Percentiles rank a stretch among this genome's conserved stretches.
These are phyloP conservation scores for Pseudomonodictys pantanalensis DNA, from an alignment of 495 filamentous ascomycete species.

Conservation along the genomic window DNA sequence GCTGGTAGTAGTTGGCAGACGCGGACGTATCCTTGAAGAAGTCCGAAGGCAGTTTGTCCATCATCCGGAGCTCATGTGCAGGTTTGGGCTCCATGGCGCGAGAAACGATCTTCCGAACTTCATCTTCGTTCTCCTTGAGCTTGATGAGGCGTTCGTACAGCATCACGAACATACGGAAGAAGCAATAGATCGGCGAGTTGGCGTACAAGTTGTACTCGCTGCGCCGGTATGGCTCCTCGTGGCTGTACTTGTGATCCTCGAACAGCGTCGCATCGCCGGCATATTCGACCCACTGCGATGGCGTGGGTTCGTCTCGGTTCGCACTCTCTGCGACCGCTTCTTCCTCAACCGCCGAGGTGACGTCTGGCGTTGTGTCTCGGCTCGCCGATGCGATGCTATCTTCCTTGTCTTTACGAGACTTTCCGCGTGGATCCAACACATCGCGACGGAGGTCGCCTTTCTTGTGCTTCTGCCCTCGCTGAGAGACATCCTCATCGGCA, in stretches of 20 bases:
- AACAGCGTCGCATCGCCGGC: slow-evolving; percentile 52
- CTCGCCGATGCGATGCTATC: slow-evolving; percentile 69
- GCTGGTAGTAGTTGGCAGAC: slow-evolving; percentile 65
- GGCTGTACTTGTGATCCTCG: slow-evolving; percentile 58
- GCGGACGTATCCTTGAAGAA: slow-evolving; percentile 69
- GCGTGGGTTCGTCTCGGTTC: slow-evolving; percentile 29
- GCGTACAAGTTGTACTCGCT: slow-evolving; percentile 80
- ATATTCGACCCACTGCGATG: slow-evolving; percentile 60
- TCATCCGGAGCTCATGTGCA: slow-evolving; percentile 72
- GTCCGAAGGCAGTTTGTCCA: slow-evolving; percentile 73
- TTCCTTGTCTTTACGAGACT: slow-evolving; percentile 64
- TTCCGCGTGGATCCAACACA: slow-evolving; percentile 74
- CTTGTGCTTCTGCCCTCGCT: slow-evolving; percentile 60
- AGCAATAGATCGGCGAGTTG: slow-evolving; percentile 85
- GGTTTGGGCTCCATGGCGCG: slow-evolving; percentile 69
- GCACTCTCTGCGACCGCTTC: slow-evolving; percentile 46
- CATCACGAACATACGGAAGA: slow-evolving; percentile 86
- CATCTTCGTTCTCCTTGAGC: slow-evolving; percentile 72
- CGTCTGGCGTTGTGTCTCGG: slow-evolving; percentile 82
- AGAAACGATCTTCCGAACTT: slow-evolving; percentile 68
- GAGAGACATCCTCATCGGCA: slow-evolving; percentile 51
- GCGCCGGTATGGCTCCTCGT: slow-evolving; percentile 77
- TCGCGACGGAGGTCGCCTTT: slow-evolving; percentile 82
- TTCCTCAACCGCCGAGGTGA: slow-evolving; percentile 65
- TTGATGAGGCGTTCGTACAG: slow-evolving; percentile 78